A percentile compares a stretch with the other conserved stretches of the same genome.
Evolutionary conservation across 1,284 basidiomycete genomes (phyloP).

Genomic region (Kalmanozyma brasiliensis): DNA sequence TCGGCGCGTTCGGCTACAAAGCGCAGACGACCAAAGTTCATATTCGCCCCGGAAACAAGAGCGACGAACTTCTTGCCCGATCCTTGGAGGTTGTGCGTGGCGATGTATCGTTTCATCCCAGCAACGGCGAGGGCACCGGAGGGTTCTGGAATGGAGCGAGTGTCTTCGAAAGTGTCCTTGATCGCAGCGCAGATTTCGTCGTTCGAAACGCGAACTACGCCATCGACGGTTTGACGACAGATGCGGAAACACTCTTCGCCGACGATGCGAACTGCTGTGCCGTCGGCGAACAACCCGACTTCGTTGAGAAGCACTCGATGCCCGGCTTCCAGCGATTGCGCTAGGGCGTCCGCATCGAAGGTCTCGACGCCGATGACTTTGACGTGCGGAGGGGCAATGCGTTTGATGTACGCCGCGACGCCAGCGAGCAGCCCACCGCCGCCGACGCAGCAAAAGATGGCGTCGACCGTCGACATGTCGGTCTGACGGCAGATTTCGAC

Average conservation of each 20-base stretch:
- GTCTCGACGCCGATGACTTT: slow-evolving; percentile 95
- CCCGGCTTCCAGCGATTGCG: slow-evolving; percentile 74
- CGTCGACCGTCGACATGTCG: slow-evolving; percentile 74
- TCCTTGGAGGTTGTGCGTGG: slow-evolving; percentile 81
- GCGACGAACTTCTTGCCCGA: slow-evolving; percentile 88
- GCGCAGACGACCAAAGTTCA: slow-evolving; percentile 95
- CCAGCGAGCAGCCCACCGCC: slow-evolving; percentile 93
- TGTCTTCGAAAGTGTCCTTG: slow-evolving; percentile 92
- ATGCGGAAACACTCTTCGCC: slow-evolving; percentile 95
- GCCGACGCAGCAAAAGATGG: slow-evolving; percentile 88
- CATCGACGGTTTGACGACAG: slow-evolving; percentile 86
- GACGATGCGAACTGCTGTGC: slow-evolving; percentile 97
- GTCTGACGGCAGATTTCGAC: slow-evolving; percentile 78
- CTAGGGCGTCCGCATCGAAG: slow-evolving; percentile 92
- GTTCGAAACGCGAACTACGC: slow-evolving; percentile 85
- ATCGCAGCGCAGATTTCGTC: slow-evolving; percentile 99
- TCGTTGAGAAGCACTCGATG: slow-evolving; percentile 83
- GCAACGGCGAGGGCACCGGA: slow-evolving; percentile 95
- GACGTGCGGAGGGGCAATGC: slow-evolving; percentile 85
- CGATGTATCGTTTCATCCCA: slow-evolving; percentile 88
- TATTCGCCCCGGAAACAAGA: slow-evolving; percentile 94
- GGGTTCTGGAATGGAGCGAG: slow-evolving; percentile 78
- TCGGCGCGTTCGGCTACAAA: slow-evolving; percentile 98
- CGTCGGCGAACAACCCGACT: slow-evolving; percentile 96
- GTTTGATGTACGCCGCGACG: slow-evolving; percentile 90